Base-by-base conservation (phyloP, 2,329 filamentous ascomycete genomes). In the Cytospora schulzeri region DNA sequence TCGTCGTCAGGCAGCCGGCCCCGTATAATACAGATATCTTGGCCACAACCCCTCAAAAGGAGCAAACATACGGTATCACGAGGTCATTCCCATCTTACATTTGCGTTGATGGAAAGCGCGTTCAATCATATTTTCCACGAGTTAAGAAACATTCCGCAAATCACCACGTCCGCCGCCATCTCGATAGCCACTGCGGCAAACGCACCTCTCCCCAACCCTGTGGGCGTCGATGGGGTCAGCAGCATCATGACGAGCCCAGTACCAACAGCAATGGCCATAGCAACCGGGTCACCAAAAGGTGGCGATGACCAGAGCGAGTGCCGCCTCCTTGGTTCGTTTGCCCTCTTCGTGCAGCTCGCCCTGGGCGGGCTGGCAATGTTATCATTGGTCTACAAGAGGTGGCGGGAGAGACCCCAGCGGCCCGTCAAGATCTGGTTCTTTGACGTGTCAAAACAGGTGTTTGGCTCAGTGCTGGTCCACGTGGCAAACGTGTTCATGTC, bases 401-500 rank as follows among this genome's bases (percentile, higher is more conserved):
- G 91, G 88, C 87, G 91, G 69, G 95, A 99, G 78, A 85, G 91
- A 64, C 94, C 95, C 1, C 94, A 97, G 75, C 86, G 95, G 62
- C 94, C 94, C 1, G 74, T 98, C 73, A 96, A 96, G 83, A 93
- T 99, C 69, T 99, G 95, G 94, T 93, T 91, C 76, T 99, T 98
- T 76, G 95, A 99, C 74, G 95, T 89, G 28, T 96, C 92, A 35
- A 99, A 99, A 81, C 95, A 99, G 81, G 92, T 99, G 61, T 91
- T 98, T 72, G 95, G 95, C 26, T 96, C 93, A 33, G 89, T 93
- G 54, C 83, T 99, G 75, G 88, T 97, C 38, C 95, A 99, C 78
- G 83, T 94, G 53, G 91, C 93, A 70, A 99, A 99, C 74, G 84
- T 99, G 60, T 87, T 97, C 76, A 96, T 99, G 90, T 96, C 92